Conservation (phyloP, 2,329 filamentous ascomycete species). For the Arthrobotrys conoides region DNA sequence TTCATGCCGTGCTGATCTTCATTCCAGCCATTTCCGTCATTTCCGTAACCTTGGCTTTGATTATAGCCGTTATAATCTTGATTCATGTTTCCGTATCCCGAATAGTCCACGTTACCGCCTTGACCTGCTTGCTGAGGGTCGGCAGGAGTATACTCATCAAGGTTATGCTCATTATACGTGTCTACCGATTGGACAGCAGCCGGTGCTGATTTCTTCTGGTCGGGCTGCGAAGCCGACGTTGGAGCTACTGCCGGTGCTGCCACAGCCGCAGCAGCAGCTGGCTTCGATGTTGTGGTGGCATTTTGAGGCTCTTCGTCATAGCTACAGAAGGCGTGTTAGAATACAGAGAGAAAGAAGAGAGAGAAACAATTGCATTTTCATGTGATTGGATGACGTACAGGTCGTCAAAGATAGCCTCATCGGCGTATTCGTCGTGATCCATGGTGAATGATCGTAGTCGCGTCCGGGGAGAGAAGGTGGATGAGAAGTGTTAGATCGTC, state of each 20-base stretch:
- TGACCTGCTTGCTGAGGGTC: constrained; percentile 49
- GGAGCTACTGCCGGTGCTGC: background rate
- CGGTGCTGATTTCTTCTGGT: constrained; percentile 35
- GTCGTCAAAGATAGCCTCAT: constrained; percentile 96
- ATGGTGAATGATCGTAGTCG: constrained; percentile 53
- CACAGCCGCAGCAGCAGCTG: constrained; percentile 15
- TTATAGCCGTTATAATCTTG: constrained; percentile 53
- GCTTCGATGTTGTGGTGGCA: constrained; percentile 27
- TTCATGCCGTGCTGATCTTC: constrained; percentile 58
- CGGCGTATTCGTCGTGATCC: constrained; percentile 69
- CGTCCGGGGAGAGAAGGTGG: constrained; percentile 28
- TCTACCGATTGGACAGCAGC: constrained; percentile 8
- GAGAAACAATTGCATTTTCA: background rate
- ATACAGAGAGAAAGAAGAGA: background rate
- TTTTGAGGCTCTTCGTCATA: constrained; percentile 62
- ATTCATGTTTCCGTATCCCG: constrained; percentile 51
- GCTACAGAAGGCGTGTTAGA: constrained; percentile 30
- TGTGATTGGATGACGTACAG: constrained; percentile 75
- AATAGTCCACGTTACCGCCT: constrained; percentile 44
- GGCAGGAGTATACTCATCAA: constrained; percentile 51
- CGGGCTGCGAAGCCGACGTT: constrained; percentile 38
- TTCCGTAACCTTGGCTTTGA: constrained; percentile 49
- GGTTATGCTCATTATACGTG: constrained; percentile 28
- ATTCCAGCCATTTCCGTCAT: constrained; percentile 38
- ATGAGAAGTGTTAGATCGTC: constrained; percentile 9